phyloP scores from a whole-genome alignment of 176 grass and related monocot genomes.

The Elymus sibiricus region DNA sequence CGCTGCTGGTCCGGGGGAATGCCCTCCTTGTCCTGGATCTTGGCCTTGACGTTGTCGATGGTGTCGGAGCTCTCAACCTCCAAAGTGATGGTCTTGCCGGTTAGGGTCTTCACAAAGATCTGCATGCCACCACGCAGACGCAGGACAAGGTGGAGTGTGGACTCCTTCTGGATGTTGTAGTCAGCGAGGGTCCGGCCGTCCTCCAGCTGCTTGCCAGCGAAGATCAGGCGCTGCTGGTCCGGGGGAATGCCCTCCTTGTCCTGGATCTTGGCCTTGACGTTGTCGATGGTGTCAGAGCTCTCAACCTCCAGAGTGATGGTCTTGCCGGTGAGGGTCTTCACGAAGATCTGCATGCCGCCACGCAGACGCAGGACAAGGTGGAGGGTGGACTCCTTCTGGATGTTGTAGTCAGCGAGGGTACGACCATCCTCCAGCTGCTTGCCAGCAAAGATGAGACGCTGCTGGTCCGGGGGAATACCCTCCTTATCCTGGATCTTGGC shows the following conservation, averaged over 20 bases:
- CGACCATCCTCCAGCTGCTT: conserved; percentile 77
- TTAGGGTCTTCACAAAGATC: conserved; percentile 60
- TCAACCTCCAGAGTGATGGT: conserved; percentile 92
- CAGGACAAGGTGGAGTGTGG: too few relatives aligned
- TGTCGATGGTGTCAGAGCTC: too few relatives aligned
- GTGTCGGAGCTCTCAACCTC: conserved; percentile 60
- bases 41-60: conserved; percentile 58
- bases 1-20: conserved; percentile 70
- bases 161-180: too few relatives aligned
- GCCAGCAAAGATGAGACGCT: conserved; percentile 72
- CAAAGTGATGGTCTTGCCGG: conserved; percentile 50
- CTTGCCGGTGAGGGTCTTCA: conserved; percentile 94
- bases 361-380: conserved; percentile 48
- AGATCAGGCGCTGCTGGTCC: too few relatives aligned
- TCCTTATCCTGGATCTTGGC: conserved; percentile 87
- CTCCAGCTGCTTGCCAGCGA: too few relatives aligned
- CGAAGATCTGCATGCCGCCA: conserved; percentile 58
- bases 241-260: too few relatives aligned
- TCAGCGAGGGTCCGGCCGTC: too few relatives aligned
- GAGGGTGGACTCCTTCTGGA: conserved; percentile 80
- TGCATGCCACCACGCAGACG: too few relatives aligned
- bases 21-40: conserved; percentile 80
- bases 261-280: too few relatives aligned
- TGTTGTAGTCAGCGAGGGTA: conserved; percentile 87
- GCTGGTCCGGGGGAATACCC: conserved; percentile 79